Evolutionary conservation across 306 rosid species (phyloP).

Genomic region (Glycyrrhiza uralensis): DNA sequence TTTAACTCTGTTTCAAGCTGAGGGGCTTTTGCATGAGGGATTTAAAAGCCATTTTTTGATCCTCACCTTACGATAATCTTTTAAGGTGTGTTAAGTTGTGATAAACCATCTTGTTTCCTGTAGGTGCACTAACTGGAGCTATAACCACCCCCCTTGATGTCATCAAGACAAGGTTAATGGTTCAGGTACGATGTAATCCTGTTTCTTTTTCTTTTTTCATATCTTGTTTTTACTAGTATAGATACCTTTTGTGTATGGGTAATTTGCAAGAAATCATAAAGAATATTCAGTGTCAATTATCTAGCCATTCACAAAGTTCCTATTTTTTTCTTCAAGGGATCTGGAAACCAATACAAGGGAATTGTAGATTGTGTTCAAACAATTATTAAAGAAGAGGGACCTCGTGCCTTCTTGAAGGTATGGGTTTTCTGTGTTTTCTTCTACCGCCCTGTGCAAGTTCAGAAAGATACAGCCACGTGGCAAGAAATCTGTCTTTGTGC

Average conservation of each 20-base stretch:
- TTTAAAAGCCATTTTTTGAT: background rate
- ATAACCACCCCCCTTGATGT: slow-evolving; percentile 95
- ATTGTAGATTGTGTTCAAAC: slow-evolving; percentile 88
- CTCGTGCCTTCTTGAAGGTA: slow-evolving; percentile 81
- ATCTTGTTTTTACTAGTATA: background rate
- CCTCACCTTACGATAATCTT: background rate
- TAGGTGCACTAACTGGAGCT: slow-evolving; percentile 96
- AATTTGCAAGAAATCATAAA: slow-evolving; percentile 15
- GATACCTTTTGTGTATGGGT: background rate
- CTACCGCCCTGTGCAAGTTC: background rate
- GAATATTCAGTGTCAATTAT: slow-evolving; percentile 22
- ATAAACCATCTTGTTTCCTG: slow-evolving; percentile 6
- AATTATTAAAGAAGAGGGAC: slow-evolving; percentile 85
- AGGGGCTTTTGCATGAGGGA: background rate
- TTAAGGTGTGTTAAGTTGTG: background rate
- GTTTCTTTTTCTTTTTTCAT: background rate
- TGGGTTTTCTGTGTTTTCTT: slow-evolving; percentile 17
- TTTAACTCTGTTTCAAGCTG: background rate
- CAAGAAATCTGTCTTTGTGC: background rate
- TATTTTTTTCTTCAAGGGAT: slow-evolving; percentile 54
- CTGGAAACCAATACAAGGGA: slow-evolving; percentile 80
- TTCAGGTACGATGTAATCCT: slow-evolving; percentile 58
- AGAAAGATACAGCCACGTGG: background rate
- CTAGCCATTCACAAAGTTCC: slow-evolving; percentile 21
- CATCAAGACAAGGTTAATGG: slow-evolving; percentile 88